A percentile compares a stretch with the other conserved stretches of the same genome.
These are phyloP conservation scores for Phaseolus coccineus DNA, from an alignment of 331 rosid species.

Conservation along the genomic window DNA sequence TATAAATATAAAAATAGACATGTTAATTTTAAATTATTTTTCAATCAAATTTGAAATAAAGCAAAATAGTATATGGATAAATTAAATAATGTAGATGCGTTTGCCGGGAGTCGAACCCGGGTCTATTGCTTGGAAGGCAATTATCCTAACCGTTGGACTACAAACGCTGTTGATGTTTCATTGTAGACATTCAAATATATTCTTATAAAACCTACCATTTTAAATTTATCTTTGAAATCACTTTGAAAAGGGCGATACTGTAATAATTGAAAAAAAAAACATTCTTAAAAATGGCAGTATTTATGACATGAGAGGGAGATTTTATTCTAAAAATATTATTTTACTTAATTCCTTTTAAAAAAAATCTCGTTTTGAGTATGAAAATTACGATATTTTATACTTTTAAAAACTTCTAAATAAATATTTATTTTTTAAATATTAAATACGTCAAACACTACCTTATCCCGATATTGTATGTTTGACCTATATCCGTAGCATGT, in stretches of 20 bases:
- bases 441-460: background rate
- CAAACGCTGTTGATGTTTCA: background rate
- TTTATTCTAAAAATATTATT: background rate
- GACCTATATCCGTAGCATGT: too few relatives aligned
- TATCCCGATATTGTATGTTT: background rate
- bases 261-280: too few relatives aligned
- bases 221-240: too few relatives aligned
- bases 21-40: too few relatives aligned
- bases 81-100: conserved; percentile 46
- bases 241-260: too few relatives aligned
- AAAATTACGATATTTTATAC: background rate
- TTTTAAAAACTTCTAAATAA: background rate
- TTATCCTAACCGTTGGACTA: conserved; percentile 89
- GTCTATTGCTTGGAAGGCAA: conserved; percentile 99
- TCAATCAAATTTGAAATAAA: too few relatives aligned
- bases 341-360: background rate
- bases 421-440: background rate
- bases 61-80: too few relatives aligned
- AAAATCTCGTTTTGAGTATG: background rate
- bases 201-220: too few relatives aligned
- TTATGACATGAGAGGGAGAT: too few relatives aligned
- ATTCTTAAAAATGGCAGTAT: too few relatives aligned
- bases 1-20: too few relatives aligned
- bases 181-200: too few relatives aligned
- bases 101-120: conserved; percentile 99